A percentile compares a stretch with the other conserved stretches of the same genome.
phyloP scores from a whole-genome alignment of 352 stramenopile species.

The Phytophthora lateralis region DNA sequence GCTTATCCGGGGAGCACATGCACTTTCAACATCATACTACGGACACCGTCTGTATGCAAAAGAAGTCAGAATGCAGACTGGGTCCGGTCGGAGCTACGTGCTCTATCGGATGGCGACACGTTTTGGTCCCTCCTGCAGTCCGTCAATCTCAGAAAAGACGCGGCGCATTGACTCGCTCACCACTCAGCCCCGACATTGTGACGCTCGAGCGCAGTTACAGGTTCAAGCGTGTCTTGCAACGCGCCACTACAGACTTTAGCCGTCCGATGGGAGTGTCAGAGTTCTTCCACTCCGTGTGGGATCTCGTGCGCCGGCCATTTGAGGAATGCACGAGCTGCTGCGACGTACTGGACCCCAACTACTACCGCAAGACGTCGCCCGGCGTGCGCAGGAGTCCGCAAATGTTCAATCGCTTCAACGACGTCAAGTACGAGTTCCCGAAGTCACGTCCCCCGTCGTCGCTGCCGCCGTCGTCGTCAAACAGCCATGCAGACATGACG shows the following conservation, averaged over 20 bases:
- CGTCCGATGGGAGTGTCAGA: conserved; percentile 23
- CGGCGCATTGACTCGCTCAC: conserved; percentile 2
- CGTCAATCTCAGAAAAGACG: conserved; percentile 32
- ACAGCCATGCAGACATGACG: conserved; percentile 4
- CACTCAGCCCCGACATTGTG: not conserved
- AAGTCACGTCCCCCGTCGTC: conserved; percentile 26
- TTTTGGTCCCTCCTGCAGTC: conserved; percentile 15
- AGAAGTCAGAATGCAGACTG: conserved; percentile 19
- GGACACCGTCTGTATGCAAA: conserved; percentile 2
- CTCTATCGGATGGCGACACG: conserved; percentile 26
- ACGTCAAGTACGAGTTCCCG: conserved; percentile 40
- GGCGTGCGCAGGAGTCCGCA: conserved; percentile 34
- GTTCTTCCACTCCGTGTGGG: conserved; percentile 29
- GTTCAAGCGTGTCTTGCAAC: not conserved
- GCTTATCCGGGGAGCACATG: not conserved
- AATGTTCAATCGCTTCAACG: conserved; percentile 38
- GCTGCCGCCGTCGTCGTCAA: conserved; percentile 12
- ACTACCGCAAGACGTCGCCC: conserved; percentile 44
- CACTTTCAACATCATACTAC: not conserved
- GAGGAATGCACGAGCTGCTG: conserved; percentile 41
- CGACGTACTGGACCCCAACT: conserved; percentile 39
- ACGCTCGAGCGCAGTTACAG: conserved; percentile 2
- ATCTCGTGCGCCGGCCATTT: conserved; percentile 42
- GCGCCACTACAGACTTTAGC: conserved; percentile 7
- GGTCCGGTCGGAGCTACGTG: conserved; percentile 11